phyloP scores from a whole-genome alignment of 2,329 filamentous ascomycete genomes.

The Colletotrichum sp. region DNA sequence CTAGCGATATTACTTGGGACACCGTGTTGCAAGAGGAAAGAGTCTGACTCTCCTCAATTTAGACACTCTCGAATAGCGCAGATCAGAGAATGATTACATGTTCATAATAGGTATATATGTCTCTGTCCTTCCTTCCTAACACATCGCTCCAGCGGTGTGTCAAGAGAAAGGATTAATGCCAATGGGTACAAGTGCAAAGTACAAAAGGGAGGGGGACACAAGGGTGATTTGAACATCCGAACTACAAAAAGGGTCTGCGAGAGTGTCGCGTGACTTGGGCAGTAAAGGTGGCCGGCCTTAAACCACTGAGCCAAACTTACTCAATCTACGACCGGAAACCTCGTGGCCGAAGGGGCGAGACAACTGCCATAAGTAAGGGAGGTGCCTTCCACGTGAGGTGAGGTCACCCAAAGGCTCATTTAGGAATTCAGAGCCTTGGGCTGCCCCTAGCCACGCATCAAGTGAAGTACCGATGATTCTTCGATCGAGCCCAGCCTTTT shows the following conservation, averaged over 20 bases:
- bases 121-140: too few species aligned
- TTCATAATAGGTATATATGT: too few species aligned
- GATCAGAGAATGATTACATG: too few species aligned
- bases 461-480: not conserved
- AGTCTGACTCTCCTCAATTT: too few species aligned
- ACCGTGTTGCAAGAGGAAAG: too few species aligned
- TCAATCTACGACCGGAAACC: not conserved
- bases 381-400: not conserved
- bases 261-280: not conserved
- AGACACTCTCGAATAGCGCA: too few species aligned
- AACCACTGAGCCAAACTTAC: not conserved
- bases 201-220: too few species aligned
- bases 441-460: fast-evolving
- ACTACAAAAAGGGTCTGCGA: not conserved
- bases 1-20: too few species aligned
- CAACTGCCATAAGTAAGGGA: not conserved
- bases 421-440: fast-evolving
- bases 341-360: not conserved
- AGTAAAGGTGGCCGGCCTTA: not conserved
- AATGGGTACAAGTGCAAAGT: too few species aligned
- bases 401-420: fast-evolving
- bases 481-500: fast-evolving
- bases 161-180: too few species aligned
- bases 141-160: too few species aligned
- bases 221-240: not conserved